Percentiles rank a stretch among this genome's conserved stretches.
Evolutionary conservation across 2,329 filamentous ascomycete genomes (phyloP).

Genomic region (Fusarium mexicanum): DNA sequence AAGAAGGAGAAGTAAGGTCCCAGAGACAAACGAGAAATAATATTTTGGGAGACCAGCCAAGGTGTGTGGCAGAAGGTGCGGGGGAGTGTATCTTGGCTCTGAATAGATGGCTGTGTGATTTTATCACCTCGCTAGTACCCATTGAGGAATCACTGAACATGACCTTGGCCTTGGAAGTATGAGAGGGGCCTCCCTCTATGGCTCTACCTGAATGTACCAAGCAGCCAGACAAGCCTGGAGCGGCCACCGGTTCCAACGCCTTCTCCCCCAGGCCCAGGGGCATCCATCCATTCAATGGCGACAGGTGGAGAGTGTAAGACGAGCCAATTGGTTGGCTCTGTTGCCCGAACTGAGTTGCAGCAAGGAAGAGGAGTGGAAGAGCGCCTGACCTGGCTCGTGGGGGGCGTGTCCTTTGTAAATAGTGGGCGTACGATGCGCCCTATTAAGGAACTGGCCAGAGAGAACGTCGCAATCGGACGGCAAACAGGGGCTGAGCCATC

Average conservation of each 20-base stretch:
- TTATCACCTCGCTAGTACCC: constrained; percentile 27
- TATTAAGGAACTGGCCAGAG: constrained; percentile 34
- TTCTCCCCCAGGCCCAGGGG: constrained; percentile 27
- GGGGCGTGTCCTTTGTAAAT: constrained; percentile 11
- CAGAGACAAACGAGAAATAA: constrained; percentile 51
- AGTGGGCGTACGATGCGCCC: constrained; percentile 23
- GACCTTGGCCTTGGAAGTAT: constrained; percentile 34
- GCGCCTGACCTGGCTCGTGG: constrained; percentile 12
- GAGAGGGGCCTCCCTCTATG: constrained; percentile 22
- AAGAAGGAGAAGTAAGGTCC: constrained; percentile 39
- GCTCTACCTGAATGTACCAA: constrained; percentile 37
- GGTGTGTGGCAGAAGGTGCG: constrained; percentile 43
- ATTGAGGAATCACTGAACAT: constrained; percentile 29
- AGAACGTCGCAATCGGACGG: constrained; percentile 38
- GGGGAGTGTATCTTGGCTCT: constrained; percentile 41
- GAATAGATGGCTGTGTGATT: constrained; percentile 49
- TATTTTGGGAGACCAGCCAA: constrained; percentile 50
- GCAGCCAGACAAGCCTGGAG: constrained; percentile 19
- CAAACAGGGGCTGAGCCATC: constrained; percentile 38
- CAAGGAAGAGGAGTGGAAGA: constrained; percentile 30
- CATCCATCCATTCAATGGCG: constrained; percentile 38
- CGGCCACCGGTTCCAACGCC: constrained; percentile 40
- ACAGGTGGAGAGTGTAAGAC: constrained; percentile 32
- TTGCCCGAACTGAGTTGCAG: constrained; percentile 41
- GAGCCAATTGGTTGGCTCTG: constrained; percentile 34